phyloP scores from a whole-genome alignment of 83 land plant species.

The Isoetes engelmannii region DNA sequence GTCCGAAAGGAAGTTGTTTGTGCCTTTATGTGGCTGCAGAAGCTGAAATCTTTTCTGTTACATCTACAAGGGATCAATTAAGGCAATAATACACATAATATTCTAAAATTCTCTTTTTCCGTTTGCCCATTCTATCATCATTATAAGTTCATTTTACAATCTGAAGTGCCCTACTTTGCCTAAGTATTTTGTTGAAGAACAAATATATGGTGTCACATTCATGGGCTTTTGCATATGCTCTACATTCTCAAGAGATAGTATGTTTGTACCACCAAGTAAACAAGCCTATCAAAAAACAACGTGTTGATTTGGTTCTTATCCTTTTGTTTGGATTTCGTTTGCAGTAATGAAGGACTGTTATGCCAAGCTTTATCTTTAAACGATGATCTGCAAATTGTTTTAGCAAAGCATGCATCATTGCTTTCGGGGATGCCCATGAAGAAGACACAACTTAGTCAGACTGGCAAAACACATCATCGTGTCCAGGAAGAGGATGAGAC shows the following conservation, averaged over 20 bases:
- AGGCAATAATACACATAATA: no score
- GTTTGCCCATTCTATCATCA: no score
- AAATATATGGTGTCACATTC: background rate
- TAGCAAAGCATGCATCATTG: constrained; percentile 8
- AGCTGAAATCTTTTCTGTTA: background rate
- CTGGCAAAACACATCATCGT: background rate
- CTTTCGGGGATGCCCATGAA: background rate
- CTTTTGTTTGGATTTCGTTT: background rate
- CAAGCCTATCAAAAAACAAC: no score
- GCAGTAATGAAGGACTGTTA: constrained; percentile 8
- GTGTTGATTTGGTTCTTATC: no score
- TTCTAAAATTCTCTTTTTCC: no score
- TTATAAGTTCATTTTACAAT: no score
- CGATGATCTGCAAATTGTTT: constrained; percentile 10
- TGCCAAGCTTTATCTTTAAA: constrained; percentile 11
- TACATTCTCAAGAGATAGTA: background rate
- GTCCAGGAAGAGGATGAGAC: constrained; percentile 2
- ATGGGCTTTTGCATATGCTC: background rate
- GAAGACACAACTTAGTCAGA: background rate
- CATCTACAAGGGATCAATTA: background rate
- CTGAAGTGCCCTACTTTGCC: no score
- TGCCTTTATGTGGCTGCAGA: background rate
- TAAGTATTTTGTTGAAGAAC: no score
- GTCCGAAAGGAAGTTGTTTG: background rate
- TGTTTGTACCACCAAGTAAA: background rate